Percentiles rank a stretch among this genome's conserved stretches.
These are phyloP conservation scores for Stevia rebaudiana DNA, from an alignment of 140 eudicot species.

Conservation along the genomic window DNA sequence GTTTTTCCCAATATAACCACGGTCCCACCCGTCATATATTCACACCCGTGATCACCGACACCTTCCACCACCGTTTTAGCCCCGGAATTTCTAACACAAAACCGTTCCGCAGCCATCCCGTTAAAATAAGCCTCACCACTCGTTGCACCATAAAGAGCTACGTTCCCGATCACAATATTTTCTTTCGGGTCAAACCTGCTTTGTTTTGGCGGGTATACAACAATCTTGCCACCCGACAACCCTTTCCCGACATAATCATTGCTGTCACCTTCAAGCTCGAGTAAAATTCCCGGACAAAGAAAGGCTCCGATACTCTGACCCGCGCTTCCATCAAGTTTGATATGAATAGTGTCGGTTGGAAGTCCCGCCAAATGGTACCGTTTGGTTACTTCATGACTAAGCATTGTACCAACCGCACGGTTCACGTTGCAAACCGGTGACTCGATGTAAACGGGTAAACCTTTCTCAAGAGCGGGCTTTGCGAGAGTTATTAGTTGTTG, in stretches of 20 bases:
- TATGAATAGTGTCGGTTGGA: slow-evolving; percentile 80
- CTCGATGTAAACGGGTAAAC: slow-evolving; percentile 83
- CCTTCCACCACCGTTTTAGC: slow-evolving; percentile 98
- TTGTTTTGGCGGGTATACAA: slow-evolving; percentile 85
- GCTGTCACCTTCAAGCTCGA: slow-evolving; percentile 99
- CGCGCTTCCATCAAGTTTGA: slow-evolving; percentile 87
- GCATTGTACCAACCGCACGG: slow-evolving; percentile 98
- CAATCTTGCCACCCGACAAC: slow-evolving; percentile 83
- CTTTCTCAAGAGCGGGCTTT: slow-evolving; percentile 68
- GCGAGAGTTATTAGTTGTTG: slow-evolving; percentile 61
- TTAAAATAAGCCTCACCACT: slow-evolving; percentile 94
- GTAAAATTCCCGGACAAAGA: slow-evolving; percentile 76
- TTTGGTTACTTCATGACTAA: slow-evolving; percentile 95
- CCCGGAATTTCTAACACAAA: slow-evolving; percentile 94
- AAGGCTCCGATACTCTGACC: slow-evolving; percentile 99
- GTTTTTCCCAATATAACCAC: slow-evolving; percentile 88
- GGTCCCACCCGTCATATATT: slow-evolving; percentile 97
- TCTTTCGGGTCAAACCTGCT: slow-evolving; percentile 91
- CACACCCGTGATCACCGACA: slow-evolving; percentile 98
- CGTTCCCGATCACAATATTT: slow-evolving; percentile 90
- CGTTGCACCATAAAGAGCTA: slow-evolving; percentile 92
- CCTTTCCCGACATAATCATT: slow-evolving; percentile 99
- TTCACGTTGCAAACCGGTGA: slow-evolving; percentile 76
- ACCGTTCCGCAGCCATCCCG: slow-evolving; percentile 99
- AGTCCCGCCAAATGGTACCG: slow-evolving; percentile 70